These are phyloP conservation scores for Colletotrichum abscissum DNA, from an alignment of 2,329 filamentous ascomycete genomes.

Conservation along the genomic window DNA sequence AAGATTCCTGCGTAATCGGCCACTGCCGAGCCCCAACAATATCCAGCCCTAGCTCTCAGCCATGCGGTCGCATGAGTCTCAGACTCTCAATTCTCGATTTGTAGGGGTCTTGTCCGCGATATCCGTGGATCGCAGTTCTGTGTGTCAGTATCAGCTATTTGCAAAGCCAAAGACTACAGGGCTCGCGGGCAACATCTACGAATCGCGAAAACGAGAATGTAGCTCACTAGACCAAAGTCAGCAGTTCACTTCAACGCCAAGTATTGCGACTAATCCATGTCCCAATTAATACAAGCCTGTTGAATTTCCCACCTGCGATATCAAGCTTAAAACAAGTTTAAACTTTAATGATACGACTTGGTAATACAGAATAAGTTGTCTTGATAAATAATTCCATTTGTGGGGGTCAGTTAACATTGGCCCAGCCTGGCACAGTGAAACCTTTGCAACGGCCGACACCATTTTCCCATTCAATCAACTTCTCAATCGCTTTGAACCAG, in stretches of 20 bases:
- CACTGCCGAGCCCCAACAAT: conserved; percentile 17
- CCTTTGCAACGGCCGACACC: background rate
- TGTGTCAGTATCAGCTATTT: no score
- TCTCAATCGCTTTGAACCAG: conserved; percentile 22
- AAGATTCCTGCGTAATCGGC: conserved; percentile 13
- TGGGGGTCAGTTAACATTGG: background rate
- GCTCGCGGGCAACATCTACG: background rate
- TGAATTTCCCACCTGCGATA: background rate
- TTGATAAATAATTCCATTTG: background rate
- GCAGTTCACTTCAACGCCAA: background rate
- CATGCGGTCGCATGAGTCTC: background rate
- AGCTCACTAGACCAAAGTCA: background rate
- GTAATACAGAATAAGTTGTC: no score
- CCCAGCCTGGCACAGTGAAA: background rate
- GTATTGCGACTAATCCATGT: background rate
- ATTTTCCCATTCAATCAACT: background rate
- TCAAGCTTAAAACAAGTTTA: background rate
- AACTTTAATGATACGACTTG: no score
- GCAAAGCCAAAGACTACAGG: no score
- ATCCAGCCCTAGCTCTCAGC: background rate
- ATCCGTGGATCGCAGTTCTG: no score
- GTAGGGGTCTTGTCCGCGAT: no score
- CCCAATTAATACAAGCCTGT: background rate
- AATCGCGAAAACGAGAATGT: background rate
- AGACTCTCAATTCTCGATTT: no score